A percentile compares a stretch with the other conserved stretches of the same genome.
These are phyloP conservation scores for Linnemannia exigua DNA, from an alignment of 192 early-diverging fungal species.

Conservation along the genomic window DNA sequence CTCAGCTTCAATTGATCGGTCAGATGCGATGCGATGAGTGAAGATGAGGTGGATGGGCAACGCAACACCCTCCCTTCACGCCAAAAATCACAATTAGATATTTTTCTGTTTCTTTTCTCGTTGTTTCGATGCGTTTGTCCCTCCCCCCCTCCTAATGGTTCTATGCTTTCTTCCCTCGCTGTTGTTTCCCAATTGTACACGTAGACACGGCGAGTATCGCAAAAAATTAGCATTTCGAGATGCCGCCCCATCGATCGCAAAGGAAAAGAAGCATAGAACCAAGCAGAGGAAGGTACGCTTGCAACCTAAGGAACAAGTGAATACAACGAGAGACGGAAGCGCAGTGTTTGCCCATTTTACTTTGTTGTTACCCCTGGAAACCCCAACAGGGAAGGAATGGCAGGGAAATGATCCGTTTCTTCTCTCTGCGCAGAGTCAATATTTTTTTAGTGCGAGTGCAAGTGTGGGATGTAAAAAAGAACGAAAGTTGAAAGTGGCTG, in stretches of 20 bases:
- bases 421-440: too few relatives aligned
- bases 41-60: background rate
- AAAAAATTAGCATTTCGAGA: background rate
- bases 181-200: background rate
- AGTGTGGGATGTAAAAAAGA: too few relatives aligned
- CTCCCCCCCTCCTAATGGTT: too few relatives aligned
- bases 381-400: background rate
- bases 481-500: background rate
- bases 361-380: background rate
- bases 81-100: background rate
- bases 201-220: background rate
- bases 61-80: background rate
- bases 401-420: background rate
- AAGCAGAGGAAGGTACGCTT: background rate
- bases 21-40: background rate
- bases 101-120: background rate
- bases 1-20: conserved; percentile 1
- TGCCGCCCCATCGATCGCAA: background rate
- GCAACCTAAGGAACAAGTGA: background rate
- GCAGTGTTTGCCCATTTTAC: background rate
- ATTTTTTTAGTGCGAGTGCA: too few relatives aligned
- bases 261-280: background rate
- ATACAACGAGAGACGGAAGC: background rate
- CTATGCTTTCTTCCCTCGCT: too few relatives aligned
- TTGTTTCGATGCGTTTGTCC: background rate